Conservation (phyloP, 2,329 filamentous ascomycete genomes). For the Geosmithia putterillii region DNA sequence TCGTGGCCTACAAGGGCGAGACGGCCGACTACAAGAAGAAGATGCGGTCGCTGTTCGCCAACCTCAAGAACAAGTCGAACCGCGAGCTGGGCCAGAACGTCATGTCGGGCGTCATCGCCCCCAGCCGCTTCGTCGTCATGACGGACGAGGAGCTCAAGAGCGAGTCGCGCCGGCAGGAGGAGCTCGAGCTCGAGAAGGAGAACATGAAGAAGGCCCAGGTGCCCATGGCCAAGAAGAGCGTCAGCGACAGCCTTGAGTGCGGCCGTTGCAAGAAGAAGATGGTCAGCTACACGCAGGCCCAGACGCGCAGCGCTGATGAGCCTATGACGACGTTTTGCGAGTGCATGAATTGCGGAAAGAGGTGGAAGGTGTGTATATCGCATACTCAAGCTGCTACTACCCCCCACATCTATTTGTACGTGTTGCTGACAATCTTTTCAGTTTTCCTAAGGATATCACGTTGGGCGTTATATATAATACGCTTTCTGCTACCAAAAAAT, state of each 20-base stretch:
- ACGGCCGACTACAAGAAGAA: slow-evolving; percentile 71
- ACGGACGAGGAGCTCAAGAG: slow-evolving; percentile 84
- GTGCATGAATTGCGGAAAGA: slow-evolving; percentile 56
- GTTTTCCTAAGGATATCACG: not conserved
- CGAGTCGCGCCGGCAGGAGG: slow-evolving; percentile 63
- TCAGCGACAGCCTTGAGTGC: slow-evolving; percentile 79
- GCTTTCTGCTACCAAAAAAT: not conserved
- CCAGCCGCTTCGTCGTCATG: slow-evolving; percentile 74
- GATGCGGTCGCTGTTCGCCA: slow-evolving; percentile 85
- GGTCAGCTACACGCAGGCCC: slow-evolving; percentile 91
- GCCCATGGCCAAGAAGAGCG: slow-evolving; percentile 79
- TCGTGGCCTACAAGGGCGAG: slow-evolving; percentile 55
- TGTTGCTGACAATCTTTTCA: not conserved
- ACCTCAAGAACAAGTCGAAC: slow-evolving; percentile 89
- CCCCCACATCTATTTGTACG: not conserved
- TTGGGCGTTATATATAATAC: not conserved
- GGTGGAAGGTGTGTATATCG: slow-evolving; percentile 54
- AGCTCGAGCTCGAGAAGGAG: slow-evolving; percentile 68
- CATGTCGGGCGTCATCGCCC: slow-evolving; percentile 57
- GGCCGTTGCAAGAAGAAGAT: slow-evolving; percentile 86
- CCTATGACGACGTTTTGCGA: slow-evolving; percentile 73
- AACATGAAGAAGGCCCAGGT: slow-evolving; percentile 98
- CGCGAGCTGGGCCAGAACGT: slow-evolving; percentile 63
- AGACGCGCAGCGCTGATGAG: slow-evolving; percentile 92
- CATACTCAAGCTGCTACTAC: not conserved